phyloP scores from a whole-genome alignment of 805 yeast genomes.

The Candida ipomoeae region DNA sequence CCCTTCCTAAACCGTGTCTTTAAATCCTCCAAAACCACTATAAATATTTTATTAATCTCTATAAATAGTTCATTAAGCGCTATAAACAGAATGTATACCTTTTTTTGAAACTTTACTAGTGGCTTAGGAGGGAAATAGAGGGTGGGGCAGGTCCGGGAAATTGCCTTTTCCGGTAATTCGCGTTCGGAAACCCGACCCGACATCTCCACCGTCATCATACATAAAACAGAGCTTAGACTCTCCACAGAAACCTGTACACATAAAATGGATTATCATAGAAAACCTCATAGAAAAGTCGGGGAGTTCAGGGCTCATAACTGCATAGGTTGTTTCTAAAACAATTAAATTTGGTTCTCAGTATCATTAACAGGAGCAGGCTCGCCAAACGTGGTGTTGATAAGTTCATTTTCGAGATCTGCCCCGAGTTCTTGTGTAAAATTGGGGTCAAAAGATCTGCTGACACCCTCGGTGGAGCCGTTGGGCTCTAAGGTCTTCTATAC shows the following conservation, averaged over 20 bases:
- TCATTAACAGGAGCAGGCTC: background rate
- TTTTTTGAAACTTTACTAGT: background rate
- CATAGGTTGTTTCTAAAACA: too few relatives aligned
- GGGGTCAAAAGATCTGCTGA: constrained; percentile 25
- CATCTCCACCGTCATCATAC: background rate
- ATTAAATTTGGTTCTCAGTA: background rate
- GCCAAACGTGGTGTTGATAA: background rate
- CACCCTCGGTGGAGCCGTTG: constrained; percentile 19
- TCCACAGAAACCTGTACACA: too few relatives aligned
- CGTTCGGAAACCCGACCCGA: background rate
- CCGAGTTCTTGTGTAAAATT: background rate
- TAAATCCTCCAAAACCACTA: too few relatives aligned
- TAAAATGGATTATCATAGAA: too few relatives aligned
- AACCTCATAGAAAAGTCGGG: too few relatives aligned
- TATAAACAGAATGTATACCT: too few relatives aligned
- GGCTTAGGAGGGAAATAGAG: background rate
- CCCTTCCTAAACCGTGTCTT: too few relatives aligned
- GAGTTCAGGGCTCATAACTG: too few relatives aligned
- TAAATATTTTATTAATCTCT: too few relatives aligned
- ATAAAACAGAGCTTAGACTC: too few relatives aligned
- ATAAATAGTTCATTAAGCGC: too few relatives aligned
- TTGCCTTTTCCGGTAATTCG: background rate
- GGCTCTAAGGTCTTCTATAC: constrained; percentile 27
- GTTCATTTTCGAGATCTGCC: background rate
- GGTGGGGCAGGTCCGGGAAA: background rate